Evolutionary conservation across 306 rosid species (phyloP).

Genomic region (Prunus armeniaca): DNA sequence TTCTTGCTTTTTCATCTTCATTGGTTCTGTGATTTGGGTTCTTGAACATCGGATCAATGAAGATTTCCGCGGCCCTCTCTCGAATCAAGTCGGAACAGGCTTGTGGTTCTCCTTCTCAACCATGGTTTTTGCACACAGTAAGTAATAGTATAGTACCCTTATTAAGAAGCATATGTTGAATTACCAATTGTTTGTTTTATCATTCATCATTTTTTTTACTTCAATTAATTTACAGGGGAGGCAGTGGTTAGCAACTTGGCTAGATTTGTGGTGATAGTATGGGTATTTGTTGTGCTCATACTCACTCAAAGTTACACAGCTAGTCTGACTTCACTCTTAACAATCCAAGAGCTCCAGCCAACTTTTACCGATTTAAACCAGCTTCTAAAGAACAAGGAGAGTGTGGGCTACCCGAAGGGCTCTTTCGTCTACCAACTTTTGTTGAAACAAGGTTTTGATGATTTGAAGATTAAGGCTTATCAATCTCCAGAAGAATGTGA

Average conservation of each 20-base stretch:
- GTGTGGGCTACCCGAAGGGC: constrained; percentile 49
- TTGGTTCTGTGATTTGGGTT: constrained; percentile 46
- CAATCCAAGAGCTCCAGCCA: constrained; percentile 53
- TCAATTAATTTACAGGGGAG: constrained; percentile 38
- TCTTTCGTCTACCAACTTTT: constrained; percentile 45
- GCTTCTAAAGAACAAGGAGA: constrained; percentile 30
- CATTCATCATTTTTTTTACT: neutral
- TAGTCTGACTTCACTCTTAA: constrained; percentile 55
- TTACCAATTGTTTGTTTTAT: neutral
- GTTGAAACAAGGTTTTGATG: constrained; percentile 35
- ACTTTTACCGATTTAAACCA: constrained; percentile 31
- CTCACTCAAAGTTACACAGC: constrained; percentile 74
- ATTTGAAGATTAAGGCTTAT: constrained; percentile 26
- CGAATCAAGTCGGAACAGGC: constrained; percentile 42
- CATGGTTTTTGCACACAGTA: constrained; percentile 48
- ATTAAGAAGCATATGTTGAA: neutral
- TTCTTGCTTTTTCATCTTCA: constrained; percentile 32
- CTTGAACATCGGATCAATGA: constrained; percentile 46
- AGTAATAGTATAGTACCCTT: neutral
- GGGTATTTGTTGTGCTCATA: constrained; percentile 67
- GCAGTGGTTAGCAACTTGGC: constrained; percentile 58
- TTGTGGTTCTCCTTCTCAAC: constrained; percentile 45
- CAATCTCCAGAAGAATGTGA: constrained; percentile 14
- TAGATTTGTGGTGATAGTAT: constrained; percentile 57
- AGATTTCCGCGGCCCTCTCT: constrained; percentile 36